Base-by-base conservation (phyloP, 768 basidiomycete species). In the Wakefieldia striispora region DNA sequence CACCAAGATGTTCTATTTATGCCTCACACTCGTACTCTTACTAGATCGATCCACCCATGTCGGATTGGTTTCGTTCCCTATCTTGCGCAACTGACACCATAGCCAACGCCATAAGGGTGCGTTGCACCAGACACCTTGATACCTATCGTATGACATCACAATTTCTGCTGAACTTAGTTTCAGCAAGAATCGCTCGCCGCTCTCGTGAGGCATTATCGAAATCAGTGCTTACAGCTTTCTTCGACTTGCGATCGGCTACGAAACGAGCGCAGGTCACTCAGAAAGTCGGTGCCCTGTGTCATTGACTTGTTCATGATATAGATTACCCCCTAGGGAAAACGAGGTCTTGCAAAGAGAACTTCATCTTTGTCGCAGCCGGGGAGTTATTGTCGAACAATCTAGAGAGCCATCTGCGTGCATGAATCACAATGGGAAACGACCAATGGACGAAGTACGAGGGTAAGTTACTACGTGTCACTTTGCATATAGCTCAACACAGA, bases 21-120 rank as follows among this genome's bases (percentile, higher is more conserved):
- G 3, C 11, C 37, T 42, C 37, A 17, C 29, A 7, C 40, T 42
- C 58, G 41, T 49, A 21, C 24, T 47, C 51, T 12, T 11, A n/a
- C 44, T 58, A 92, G 90, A 78, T 92, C 78, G 87, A 87, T 9
- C 69, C 77, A 2, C 89, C 90, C 1, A 90, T 92, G 86, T 82
- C 83, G 11, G 78, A 84, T 26, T 91, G 89, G 89, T 92, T 92
- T 70, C 74, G 75, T 10, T 77, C 82, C 29, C 67, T 86, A 24
- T 81, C 87, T 8, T 68, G 72, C 47, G 69, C 79, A 3, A 66
- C 91, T 24, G 88, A 92, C 60, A 64, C 75, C 21, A 67, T 87
- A 23, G 82, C 87, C 36, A 79, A 77, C 57, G 79, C 89, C 16
- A 76, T 79, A 43, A 88, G 86, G 76, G 89, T 86, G 47, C 8